Percentiles rank a stretch among this genome's conserved stretches.
Evolutionary conservation across 495 filamentous ascomycete genomes (phyloP).

Genomic region (Penicillium lividum): DNA sequence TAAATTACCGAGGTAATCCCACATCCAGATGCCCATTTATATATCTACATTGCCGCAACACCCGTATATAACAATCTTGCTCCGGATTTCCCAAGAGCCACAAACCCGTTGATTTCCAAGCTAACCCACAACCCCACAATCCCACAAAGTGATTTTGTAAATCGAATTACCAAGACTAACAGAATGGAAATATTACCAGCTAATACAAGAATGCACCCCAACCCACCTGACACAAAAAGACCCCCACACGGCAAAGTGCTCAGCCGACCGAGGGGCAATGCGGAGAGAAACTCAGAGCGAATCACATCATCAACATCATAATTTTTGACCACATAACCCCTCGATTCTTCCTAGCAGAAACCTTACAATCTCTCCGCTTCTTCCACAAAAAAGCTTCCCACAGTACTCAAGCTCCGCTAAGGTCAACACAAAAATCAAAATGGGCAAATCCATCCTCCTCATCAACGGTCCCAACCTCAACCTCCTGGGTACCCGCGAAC

Average conservation of each 20-base stretch:
- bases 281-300: constrained; percentile 13
- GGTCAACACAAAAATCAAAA: constrained; percentile 18
- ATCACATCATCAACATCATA: constrained; percentile 5
- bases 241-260: constrained; percentile 27
- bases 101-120: neutral
- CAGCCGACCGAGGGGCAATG: constrained; percentile 20
- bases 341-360: too few relatives aligned
- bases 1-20: too few relatives aligned
- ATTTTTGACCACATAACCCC: neutral
- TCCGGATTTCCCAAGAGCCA: neutral
- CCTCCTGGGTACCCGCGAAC: constrained; percentile 72
- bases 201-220: neutral
- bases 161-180: neutral
- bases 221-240: neutral
- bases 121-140: neutral
- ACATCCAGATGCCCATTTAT: neutral
- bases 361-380: too few relatives aligned
- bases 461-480: constrained; percentile 83
- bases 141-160: neutral
- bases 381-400: neutral
- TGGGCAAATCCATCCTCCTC: constrained; percentile 62
- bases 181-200: constrained; percentile 5
- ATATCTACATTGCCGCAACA: neutral
- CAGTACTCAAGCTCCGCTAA: neutral
- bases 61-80: neutral